These are phyloP conservation scores for Ilyonectria robusta DNA, from an alignment of 2,329 filamentous ascomycete genomes.

Conservation along the genomic window DNA sequence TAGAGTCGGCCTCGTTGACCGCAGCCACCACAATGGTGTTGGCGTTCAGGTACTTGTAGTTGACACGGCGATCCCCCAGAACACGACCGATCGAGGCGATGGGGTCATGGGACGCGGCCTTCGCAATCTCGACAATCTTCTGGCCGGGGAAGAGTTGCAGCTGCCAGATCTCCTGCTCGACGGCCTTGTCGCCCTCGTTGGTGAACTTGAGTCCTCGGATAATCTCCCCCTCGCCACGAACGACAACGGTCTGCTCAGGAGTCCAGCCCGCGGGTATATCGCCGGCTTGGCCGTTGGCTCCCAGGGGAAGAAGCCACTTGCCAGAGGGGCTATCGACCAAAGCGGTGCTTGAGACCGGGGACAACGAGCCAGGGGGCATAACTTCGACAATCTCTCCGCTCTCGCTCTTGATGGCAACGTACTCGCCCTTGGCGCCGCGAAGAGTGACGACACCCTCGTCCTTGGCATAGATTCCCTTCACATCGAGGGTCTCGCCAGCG, in stretches of 20 bases:
- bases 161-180: conserved; percentile 75
- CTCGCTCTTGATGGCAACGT: conserved; percentile 67
- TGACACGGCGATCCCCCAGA: conserved; percentile 89
- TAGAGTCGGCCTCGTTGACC: conserved; percentile 69
- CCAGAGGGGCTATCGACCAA: conserved; percentile 67
- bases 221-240: conserved; percentile 63
- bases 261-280: conserved; percentile 61
- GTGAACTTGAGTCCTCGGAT: conserved; percentile 71
- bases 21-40: conserved; percentile 86
- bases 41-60: conserved; percentile 97
- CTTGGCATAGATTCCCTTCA: conserved; percentile 76
- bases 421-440: conserved; percentile 73
- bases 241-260: conserved; percentile 69
- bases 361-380: conserved; percentile 53
- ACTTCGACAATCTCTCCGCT: conserved; percentile 67
- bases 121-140: conserved; percentile 76
- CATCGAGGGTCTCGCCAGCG: conserved; percentile 71
- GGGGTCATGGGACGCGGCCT: conserved; percentile 82
- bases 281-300: conserved; percentile 62
- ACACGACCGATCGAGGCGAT: conserved; percentile 96
- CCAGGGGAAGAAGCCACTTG: conserved; percentile 69
- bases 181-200: conserved; percentile 56
- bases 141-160: conserved; percentile 78
- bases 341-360: conserved; percentile 58
- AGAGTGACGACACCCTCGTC: conserved; percentile 71